Evolutionary conservation across 768 basidiomycete genomes (phyloP).

Genomic region (Mycena galopus): DNA sequence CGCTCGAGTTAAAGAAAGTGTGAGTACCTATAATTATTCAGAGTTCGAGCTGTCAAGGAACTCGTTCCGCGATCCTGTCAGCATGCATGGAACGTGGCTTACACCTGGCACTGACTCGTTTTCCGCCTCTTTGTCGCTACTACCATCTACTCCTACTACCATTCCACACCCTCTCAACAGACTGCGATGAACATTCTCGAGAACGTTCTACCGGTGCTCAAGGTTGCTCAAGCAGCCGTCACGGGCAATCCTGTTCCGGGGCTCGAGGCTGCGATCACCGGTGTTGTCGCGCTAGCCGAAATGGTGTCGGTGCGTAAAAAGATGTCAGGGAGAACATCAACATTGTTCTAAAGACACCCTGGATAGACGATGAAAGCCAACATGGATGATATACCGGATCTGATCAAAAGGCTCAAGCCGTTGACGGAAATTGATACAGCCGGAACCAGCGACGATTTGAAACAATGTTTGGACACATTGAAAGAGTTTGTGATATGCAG

Average conservation of each 20-base stretch:
- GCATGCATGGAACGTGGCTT: too few species aligned
- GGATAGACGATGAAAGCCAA: constrained; percentile 13
- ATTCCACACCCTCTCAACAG: constrained; percentile 2
- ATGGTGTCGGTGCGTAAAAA: constrained; percentile 10
- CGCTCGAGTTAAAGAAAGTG: neutral
- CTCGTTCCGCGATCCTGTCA: neutral
- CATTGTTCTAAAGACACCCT: constrained; percentile 1
- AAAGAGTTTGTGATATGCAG: neutral
- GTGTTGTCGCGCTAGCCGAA: constrained; percentile 14
- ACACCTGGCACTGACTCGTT: neutral
- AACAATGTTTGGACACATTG: neutral
- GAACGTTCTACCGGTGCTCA: constrained; percentile 4
- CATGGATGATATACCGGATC: too few species aligned
- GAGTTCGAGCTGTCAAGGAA: constrained; percentile 16
- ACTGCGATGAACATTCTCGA: constrained; percentile 12
- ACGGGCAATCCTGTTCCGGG: constrained; percentile 9
- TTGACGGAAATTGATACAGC: neutral
- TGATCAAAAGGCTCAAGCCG: neutral
- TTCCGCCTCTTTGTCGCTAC: constrained; percentile 8
- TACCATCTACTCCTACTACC: constrained; percentile 1
- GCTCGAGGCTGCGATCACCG: constrained; percentile 7
- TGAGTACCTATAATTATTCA: neutral
- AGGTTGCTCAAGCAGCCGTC: neutral
- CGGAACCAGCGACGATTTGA: neutral
- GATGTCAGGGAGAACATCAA: constrained; percentile 1